phyloP scores from a whole-genome alignment of 208 protist species.

The Willaertia magna region DNA sequence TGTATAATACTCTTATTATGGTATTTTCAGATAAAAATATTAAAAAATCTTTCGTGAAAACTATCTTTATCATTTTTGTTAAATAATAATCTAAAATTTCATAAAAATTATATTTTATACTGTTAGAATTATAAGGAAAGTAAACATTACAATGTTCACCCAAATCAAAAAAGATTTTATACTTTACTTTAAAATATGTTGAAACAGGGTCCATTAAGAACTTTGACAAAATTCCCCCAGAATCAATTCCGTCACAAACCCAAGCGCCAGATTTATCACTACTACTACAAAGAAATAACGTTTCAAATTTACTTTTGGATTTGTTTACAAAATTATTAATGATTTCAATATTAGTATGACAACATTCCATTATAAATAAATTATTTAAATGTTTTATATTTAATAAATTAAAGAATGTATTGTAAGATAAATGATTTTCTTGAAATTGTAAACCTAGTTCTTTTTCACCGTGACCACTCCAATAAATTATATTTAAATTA shows the following conservation, averaged over 20 bases:
- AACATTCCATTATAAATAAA: not conserved
- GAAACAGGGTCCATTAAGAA: not conserved
- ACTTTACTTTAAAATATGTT: slow-evolving; percentile 1
- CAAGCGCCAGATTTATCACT: not conserved
- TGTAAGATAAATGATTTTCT: not conserved
- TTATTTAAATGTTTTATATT: not conserved
- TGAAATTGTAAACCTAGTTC: not conserved
- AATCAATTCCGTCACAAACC: slow-evolving; percentile 6
- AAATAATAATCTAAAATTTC: not conserved
- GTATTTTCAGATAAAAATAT: no score
- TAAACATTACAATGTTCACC: not conserved
- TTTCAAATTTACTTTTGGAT: not conserved
- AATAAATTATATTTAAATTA: not conserved
- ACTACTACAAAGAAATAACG: not conserved
- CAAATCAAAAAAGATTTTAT: not conserved
- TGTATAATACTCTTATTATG: no score
- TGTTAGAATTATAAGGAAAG: not conserved
- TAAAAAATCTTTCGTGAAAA: no score
- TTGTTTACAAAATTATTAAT: not conserved
- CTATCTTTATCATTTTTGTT: not conserved
- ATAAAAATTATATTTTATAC: not conserved
- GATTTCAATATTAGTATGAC: not conserved
- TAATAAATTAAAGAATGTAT: no score
- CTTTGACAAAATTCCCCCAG: slow-evolving; percentile 3
- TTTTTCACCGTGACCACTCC: not conserved